These are phyloP conservation scores for fission yeast (Schizosaccharomyces pombe) DNA, from an alignment of 805 yeast species.

Conservation along the genomic window DNA sequence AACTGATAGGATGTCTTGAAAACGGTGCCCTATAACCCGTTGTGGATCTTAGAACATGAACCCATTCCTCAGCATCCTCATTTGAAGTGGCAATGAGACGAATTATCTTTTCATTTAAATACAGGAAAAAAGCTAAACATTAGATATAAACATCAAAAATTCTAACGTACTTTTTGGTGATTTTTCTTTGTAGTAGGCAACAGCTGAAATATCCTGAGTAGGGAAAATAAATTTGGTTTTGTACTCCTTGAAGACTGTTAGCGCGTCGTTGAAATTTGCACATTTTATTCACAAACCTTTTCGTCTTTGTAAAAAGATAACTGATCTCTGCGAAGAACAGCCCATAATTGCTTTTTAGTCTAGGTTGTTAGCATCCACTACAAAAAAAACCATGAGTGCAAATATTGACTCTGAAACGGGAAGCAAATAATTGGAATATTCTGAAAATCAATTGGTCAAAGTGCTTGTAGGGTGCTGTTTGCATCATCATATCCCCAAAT, in stretches of 20 bases:
- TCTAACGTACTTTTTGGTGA: constrained; percentile 4
- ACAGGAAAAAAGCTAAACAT: constrained; percentile 13
- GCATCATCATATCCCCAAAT: too few species aligned
- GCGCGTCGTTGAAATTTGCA: neutral
- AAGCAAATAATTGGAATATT: too few species aligned
- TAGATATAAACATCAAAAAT: constrained; percentile 9
- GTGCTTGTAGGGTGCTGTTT: too few species aligned
- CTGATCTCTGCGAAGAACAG: constrained; percentile 15
- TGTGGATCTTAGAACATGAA: constrained; percentile 5
- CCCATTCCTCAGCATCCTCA: constrained; percentile 15
- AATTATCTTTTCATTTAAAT: constrained; percentile 14
- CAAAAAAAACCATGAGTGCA: too few species aligned
- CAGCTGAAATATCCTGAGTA: constrained; percentile 16
- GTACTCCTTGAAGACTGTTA: constrained; percentile 12
- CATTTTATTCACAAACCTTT: constrained; percentile 5
- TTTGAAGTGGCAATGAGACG: constrained; percentile 14
- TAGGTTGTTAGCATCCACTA: neutral
- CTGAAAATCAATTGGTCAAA: too few species aligned
- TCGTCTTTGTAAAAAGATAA: constrained; percentile 17
- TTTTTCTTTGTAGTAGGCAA: constrained; percentile 13
- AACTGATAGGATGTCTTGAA: neutral
- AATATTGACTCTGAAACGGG: too few species aligned
- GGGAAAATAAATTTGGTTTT: constrained; percentile 15
- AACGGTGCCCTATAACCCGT: neutral
- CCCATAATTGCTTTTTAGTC: constrained; percentile 14